Evolutionary conservation across 2,329 filamentous ascomycete species (phyloP), one percentile per base, ranked within the genome.

Genomic region (Penicillium fuscoglaucum): DNA sequence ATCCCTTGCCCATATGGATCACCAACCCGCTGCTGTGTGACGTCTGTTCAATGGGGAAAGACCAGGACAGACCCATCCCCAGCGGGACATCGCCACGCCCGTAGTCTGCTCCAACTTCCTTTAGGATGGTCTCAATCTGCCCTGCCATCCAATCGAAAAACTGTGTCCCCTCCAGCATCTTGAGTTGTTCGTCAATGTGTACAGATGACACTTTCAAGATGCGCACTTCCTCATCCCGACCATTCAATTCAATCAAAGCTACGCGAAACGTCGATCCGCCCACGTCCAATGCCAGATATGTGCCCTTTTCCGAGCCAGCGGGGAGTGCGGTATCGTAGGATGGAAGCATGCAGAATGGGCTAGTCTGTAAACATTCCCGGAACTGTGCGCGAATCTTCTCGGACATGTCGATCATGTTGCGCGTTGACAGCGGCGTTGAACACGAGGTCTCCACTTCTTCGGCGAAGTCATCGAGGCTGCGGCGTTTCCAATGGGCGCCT

Each of bases 121-220:
- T 71, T 48, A 87, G 73, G 71, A 83, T 83, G 9, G 80, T 77
- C 44, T 80, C 79, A 57, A 88, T 86, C 59, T 81, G 80, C 48
- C 78, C 77, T 6, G 85, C 86, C 81, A 88, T 87, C 86, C 86
- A 88, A 68, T 87, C 84, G 68, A 88, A 88, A 70, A 88, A 88
- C 1, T 78, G 75, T 26, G 78, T 78, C 2, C 84, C 85, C 57
- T 79, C 76, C 59, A 87, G 72, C 46, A 78, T 72, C 52, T 84
- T 82, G 49, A 87, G 80, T 15, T 73, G 68, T 60, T 84, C 80
- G 66, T 85, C 82, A 61, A 88, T 87, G 49, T 75, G 75, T 64
- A 80, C 83, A 45, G 79, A 81, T 39, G 79, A 77, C 72, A 84
- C 83, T 57, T 77, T 78, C 52, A 83, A 73, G 55, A 87, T 84